A percentile compares a stretch with the other conserved stretches of the same genome.
These are phyloP conservation scores for Starmerella tilneyi DNA, from an alignment of 805 yeast species.

Conservation along the genomic window DNA sequence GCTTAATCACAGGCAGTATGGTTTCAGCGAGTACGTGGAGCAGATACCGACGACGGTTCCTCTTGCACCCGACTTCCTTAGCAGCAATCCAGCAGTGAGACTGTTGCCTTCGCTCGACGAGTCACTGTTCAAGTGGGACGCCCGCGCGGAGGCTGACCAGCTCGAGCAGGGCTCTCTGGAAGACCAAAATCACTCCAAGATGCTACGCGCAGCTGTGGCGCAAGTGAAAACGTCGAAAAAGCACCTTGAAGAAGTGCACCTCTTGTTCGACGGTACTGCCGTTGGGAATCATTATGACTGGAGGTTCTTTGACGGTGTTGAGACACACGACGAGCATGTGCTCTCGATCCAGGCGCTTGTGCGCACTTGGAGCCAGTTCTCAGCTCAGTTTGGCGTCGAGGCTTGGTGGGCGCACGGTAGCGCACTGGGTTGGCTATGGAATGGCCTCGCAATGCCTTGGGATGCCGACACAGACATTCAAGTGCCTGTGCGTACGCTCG, in stretches of 20 bases:
- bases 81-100: background rate
- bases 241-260: conserved; percentile 8
- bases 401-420: conserved; percentile 45
- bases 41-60: background rate
- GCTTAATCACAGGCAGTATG: conserved; percentile 11
- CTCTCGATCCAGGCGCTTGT: conserved; percentile 41
- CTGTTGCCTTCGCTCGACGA: background rate
- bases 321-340: conserved; percentile 33
- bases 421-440: conserved; percentile 41
- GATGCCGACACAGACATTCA: conserved; percentile 43
- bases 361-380: conserved; percentile 39
- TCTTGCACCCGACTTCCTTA: background rate
- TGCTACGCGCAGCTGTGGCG: conserved; percentile 3
- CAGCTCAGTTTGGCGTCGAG: conserved; percentile 35
- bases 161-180: background rate
- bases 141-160: background rate
- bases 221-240: conserved; percentile 16
- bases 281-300: conserved; percentile 45
- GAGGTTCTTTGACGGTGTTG: conserved; percentile 48
- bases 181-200: background rate
- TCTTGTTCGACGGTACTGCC: conserved; percentile 14
- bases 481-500: conserved; percentile 41
- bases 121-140: conserved; percentile 3
- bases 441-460: conserved; percentile 46
- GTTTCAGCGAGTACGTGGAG: background rate